Evolutionary conservation across 116 monocot species (phyloP).

Genomic region (Papilionanthe hybrid): DNA sequence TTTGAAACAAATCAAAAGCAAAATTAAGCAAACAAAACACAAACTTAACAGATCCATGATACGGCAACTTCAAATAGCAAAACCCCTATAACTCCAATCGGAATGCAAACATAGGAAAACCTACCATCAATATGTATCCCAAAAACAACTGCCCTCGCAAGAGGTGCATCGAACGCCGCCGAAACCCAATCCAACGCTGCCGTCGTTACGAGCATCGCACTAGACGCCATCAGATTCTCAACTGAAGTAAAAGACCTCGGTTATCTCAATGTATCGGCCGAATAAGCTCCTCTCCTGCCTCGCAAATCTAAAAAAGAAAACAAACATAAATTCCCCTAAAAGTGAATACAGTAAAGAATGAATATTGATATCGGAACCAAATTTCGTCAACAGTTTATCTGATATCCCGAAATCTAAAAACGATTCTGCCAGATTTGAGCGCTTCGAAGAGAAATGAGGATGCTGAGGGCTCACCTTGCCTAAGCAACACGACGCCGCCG

Average conservation of each 20-base stretch:
- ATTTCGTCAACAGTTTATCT: not conserved
- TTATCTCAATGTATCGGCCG: not conserved
- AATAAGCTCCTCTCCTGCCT: not conserved
- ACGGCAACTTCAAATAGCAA: not conserved
- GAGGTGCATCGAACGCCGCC: conserved; percentile 50
- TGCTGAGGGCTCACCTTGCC: not conserved
- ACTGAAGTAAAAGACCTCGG: not conserved
- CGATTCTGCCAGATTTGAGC: not conserved
- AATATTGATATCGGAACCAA: not conserved
- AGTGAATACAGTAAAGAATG: not conserved
- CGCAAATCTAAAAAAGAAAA: conserved; percentile 7
- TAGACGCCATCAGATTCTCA: conserved; percentile 35
- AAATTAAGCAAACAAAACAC: not conserved
- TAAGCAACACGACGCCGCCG: not conserved
- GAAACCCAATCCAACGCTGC: conserved; percentile 50
- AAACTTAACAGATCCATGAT: too few species aligned
- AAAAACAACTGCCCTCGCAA: conserved; percentile 72
- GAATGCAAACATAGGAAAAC: conserved; percentile 3
- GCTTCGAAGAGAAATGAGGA: not conserved
- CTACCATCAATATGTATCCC: conserved; percentile 79
- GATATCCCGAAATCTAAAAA: not conserved
- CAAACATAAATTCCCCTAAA: conserved; percentile 1
- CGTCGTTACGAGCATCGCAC: conserved; percentile 40
- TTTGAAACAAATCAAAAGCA: not conserved
- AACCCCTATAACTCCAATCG: not conserved